phyloP scores from a whole-genome alignment of 2,329 filamentous ascomycete species.

The Penicillium sp. region DNA sequence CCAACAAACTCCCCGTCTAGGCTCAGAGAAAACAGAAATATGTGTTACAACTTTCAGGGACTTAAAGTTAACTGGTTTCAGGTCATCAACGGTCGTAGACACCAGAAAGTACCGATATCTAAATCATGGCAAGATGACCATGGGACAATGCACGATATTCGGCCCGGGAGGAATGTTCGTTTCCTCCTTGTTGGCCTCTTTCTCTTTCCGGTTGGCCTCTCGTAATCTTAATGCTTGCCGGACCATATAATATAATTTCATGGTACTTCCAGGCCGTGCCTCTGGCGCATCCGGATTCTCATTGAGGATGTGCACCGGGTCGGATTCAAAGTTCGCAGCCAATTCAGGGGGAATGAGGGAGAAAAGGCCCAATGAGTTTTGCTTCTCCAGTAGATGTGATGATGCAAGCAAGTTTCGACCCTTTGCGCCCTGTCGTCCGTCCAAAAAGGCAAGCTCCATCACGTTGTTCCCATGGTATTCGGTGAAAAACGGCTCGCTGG shows the following conservation, averaged over 20 bases:
- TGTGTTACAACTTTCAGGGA: not conserved
- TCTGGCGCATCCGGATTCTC: not conserved
- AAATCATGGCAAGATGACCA: slow-evolving; percentile 14
- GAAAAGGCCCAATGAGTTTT: slow-evolving; percentile 25
- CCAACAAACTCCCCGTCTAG: not conserved
- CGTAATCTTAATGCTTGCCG: slow-evolving; percentile 14
- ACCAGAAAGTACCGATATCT: not conserved
- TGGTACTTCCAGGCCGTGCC: slow-evolving; percentile 11
- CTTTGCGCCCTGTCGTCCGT: slow-evolving; percentile 16
- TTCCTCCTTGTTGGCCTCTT: not conserved
- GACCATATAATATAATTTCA: slow-evolving; percentile 10
- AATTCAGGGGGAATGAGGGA: slow-evolving; percentile 21
- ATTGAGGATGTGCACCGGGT: slow-evolving; percentile 12
- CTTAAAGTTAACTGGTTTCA: not conserved
- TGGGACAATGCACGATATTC: slow-evolving; percentile 17
- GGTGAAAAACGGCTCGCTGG: slow-evolving; percentile 35
- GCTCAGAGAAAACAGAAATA: not conserved
- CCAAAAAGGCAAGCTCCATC: slow-evolving; percentile 21
- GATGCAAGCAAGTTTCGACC: slow-evolving; percentile 10
- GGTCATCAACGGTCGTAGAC: not conserved
- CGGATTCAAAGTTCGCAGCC: slow-evolving; percentile 10
- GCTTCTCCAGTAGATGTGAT: slow-evolving; percentile 15
- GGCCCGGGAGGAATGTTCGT: slow-evolving; percentile 5
- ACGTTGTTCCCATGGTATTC: slow-evolving; percentile 29
- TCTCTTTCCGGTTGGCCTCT: slow-evolving; percentile 15